phyloP scores from a whole-genome alignment of 805 yeast genomes.

The Saturnispora quitensis region DNA sequence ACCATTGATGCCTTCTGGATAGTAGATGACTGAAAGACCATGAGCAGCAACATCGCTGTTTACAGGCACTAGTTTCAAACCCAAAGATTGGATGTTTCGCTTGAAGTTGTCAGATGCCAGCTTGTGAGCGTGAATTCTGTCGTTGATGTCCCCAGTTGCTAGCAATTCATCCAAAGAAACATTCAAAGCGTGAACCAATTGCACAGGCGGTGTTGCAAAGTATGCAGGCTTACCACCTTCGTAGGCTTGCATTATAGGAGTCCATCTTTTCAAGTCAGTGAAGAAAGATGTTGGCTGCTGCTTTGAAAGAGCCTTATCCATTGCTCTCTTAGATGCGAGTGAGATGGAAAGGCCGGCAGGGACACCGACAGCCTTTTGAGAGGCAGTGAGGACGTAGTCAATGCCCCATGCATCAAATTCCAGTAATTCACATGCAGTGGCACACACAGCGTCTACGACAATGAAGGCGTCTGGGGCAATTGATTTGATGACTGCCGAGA shows the following conservation, averaged over 20 bases:
- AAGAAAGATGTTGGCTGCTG: slow-evolving; percentile 45
- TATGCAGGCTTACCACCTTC: slow-evolving; percentile 74
- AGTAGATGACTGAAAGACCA: slow-evolving; percentile 78
- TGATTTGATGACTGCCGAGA: slow-evolving; percentile 51
- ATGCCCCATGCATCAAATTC: slow-evolving; percentile 85
- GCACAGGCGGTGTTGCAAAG: slow-evolving; percentile 97
- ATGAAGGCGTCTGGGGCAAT: slow-evolving; percentile 73
- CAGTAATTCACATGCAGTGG: slow-evolving; percentile 80
- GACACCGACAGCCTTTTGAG: slow-evolving; percentile 92
- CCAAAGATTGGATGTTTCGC: slow-evolving; percentile 40
- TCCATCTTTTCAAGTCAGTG: slow-evolving; percentile 74
- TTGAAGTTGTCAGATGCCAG: slow-evolving; percentile 60
- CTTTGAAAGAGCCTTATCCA: slow-evolving; percentile 46
- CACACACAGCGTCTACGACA: slow-evolving; percentile 91
- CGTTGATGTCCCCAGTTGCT: slow-evolving; percentile 34
- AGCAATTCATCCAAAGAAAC: slow-evolving; percentile 68
- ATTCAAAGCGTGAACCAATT: slow-evolving; percentile 71
- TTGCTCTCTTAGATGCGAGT: slow-evolving; percentile 67
- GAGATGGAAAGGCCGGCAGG: slow-evolving; percentile 87
- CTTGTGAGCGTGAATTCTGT: slow-evolving; percentile 55
- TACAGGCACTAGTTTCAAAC: slow-evolving; percentile 60
- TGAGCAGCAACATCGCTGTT: slow-evolving; percentile 61
- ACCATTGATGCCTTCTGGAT: slow-evolving; percentile 67
- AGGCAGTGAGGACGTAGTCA: slow-evolving; percentile 83
- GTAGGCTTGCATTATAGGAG: slow-evolving; percentile 79